Conservation (phyloP, 1,139 yeast genomes). For the Yamadazyma spencermartinsiae region DNA sequence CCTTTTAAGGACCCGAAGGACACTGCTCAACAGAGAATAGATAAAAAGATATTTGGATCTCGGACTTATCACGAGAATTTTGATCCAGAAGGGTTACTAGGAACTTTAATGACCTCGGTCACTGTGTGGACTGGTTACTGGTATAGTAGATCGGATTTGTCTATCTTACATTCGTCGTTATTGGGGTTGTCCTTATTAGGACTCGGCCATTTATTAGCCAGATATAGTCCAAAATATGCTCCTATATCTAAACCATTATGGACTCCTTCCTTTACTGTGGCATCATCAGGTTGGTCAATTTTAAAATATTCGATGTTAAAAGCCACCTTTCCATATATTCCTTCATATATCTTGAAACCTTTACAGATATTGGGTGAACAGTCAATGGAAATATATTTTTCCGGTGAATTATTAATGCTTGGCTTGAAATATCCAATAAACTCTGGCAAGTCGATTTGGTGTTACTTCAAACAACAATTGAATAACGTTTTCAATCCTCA, state of each 20-base stretch:
- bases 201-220: constrained; percentile 1
- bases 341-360: not conserved
- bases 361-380: constrained; percentile 1
- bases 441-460: not conserved
- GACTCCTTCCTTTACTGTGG: constrained; percentile 6
- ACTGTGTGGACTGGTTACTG: constrained; percentile 7
- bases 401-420: constrained; percentile 5
- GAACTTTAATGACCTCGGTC: constrained; percentile 6
- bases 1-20: constrained; percentile 3
- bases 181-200: constrained; percentile 1
- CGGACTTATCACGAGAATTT: constrained; percentile 5
- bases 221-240: not conserved
- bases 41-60: constrained; percentile 4
- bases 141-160: constrained; percentile 1
- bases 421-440: not conserved
- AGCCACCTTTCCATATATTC: constrained; percentile 1
- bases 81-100: constrained; percentile 8
- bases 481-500: not conserved
- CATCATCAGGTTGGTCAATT: constrained; percentile 4
- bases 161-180: not conserved
- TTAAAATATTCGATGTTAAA: constrained; percentile 2
- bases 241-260: constrained; percentile 7
- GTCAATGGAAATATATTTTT: constrained; percentile 5
- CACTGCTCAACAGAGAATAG: constrained; percentile 8
- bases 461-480: not conserved